These are phyloP conservation scores for Cetraspora pellucida DNA, from an alignment of 192 early-diverging fungal species.

Conservation along the genomic window DNA sequence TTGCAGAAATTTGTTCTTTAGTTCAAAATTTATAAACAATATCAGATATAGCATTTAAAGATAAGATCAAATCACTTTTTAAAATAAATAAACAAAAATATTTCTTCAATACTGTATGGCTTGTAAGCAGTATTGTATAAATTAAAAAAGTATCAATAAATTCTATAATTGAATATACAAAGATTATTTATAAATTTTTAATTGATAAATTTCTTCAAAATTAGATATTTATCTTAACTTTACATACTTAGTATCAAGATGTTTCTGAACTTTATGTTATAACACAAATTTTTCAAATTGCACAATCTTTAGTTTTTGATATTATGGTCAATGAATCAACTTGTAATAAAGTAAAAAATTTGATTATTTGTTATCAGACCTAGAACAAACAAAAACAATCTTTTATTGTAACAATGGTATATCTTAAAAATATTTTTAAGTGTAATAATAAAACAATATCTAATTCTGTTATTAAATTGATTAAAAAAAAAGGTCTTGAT, in stretches of 20 bases:
- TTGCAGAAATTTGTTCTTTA: background rate
- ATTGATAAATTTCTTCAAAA: background rate
- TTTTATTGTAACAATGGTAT: background rate
- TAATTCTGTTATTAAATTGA: background rate
- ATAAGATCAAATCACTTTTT: background rate
- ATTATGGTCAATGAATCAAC: conserved; percentile 3
- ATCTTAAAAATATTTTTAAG: background rate
- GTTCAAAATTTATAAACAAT: background rate
- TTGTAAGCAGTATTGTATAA: background rate
- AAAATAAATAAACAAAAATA: background rate
- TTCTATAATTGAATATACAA: background rate
- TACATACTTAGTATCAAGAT: background rate
- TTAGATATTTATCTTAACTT: background rate
- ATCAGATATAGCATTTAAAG: background rate
- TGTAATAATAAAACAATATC: background rate
- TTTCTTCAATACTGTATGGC: background rate
- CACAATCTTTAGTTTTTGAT: background rate
- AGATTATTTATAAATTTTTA: background rate
- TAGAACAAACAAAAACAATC: background rate
- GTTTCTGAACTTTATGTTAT: background rate
- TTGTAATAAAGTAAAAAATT: background rate
- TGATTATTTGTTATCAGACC: background rate
- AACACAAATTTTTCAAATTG: background rate
- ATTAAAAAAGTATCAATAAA: background rate
- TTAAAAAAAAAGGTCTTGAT: background rate